A percentile compares a stretch with the other conserved stretches of the same genome.
These are phyloP conservation scores for Dissoconium aciculare DNA, from an alignment of 2,329 filamentous ascomycete species.

Conservation along the genomic window DNA sequence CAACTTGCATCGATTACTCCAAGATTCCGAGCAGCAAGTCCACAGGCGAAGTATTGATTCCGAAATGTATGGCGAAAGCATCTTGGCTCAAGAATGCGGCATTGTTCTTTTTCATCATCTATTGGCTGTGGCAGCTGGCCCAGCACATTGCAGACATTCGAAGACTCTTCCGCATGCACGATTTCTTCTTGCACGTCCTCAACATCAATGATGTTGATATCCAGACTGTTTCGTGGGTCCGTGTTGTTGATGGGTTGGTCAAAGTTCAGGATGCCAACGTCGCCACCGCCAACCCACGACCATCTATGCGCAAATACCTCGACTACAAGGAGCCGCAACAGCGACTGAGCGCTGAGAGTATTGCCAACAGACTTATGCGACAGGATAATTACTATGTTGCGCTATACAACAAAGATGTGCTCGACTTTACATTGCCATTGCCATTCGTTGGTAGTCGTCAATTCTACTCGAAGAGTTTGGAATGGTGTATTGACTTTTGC, in stretches of 20 bases:
- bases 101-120: constrained; percentile 72
- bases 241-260: constrained; percentile 75
- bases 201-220: constrained; percentile 76
- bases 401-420: constrained; percentile 88
- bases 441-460: constrained; percentile 68
- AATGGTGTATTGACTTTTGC: constrained; percentile 83
- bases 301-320: constrained; percentile 45
- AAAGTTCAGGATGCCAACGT: constrained; percentile 70
- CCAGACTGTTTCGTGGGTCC: constrained; percentile 88
- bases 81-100: constrained; percentile 63
- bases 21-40: constrained; percentile 52
- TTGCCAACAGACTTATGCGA: constrained; percentile 91
- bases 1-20: constrained; percentile 71
- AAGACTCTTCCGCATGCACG: constrained; percentile 59
- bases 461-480: constrained; percentile 74
- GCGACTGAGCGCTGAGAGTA: constrained; percentile 87
- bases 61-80: constrained; percentile 59
- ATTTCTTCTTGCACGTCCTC: constrained; percentile 72
- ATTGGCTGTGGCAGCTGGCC: constrained; percentile 68
- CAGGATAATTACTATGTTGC: constrained; percentile 95
- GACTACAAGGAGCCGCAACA: constrained; percentile 46
- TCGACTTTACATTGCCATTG: constrained; percentile 72
- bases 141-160: constrained; percentile 60
- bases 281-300: constrained; percentile 52
- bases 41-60: constrained; percentile 47